These are phyloP conservation scores for Aristolochia californica DNA, from an alignment of 164 flowering plant species.

Conservation along the genomic window DNA sequence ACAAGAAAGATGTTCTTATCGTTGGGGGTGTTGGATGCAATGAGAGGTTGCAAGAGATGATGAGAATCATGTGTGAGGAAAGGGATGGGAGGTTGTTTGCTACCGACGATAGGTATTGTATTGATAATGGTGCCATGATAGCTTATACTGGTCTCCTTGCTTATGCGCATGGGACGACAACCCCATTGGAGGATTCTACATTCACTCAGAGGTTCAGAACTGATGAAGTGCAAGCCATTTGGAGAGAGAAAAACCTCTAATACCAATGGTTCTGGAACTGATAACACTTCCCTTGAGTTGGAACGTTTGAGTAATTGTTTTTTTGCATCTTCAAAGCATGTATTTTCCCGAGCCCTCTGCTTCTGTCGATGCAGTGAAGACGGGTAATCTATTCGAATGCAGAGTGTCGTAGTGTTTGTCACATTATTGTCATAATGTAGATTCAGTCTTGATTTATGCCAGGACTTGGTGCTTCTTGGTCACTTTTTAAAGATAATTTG, in stretches of 20 bases:
- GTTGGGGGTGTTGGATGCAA: constrained; percentile 99
- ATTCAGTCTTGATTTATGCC: too few relatives aligned
- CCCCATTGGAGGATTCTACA: constrained; percentile 78
- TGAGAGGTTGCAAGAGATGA: constrained; percentile 91
- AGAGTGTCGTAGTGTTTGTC: too few relatives aligned
- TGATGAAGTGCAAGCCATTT: constrained; percentile 84
- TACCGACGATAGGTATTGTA: constrained; percentile 82
- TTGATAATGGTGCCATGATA: constrained; percentile 56
- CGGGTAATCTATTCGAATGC: too few relatives aligned
- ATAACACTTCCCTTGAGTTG: too few relatives aligned
- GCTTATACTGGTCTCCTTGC: constrained; percentile 11
- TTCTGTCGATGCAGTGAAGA: too few relatives aligned
- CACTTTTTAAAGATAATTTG: too few relatives aligned
- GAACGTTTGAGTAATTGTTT: too few relatives aligned
- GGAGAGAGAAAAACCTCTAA: constrained; percentile 47
- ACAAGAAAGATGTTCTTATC: constrained; percentile 80
- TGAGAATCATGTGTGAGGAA: constrained; percentile 86
- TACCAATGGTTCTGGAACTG: constrained; percentile 9
- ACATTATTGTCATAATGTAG: too few relatives aligned
- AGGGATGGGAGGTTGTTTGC: constrained; percentile 81
- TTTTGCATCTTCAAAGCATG: too few relatives aligned
- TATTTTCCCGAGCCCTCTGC: too few relatives aligned
- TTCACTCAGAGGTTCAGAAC: constrained; percentile 93
- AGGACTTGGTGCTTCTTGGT: too few relatives aligned
- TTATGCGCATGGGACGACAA: constrained; percentile 54